Evolutionary conservation across 1,284 basidiomycete genomes (phyloP), one percentile per base, ranked within the genome.

Genomic region (Polyporus tsugae): DNA sequence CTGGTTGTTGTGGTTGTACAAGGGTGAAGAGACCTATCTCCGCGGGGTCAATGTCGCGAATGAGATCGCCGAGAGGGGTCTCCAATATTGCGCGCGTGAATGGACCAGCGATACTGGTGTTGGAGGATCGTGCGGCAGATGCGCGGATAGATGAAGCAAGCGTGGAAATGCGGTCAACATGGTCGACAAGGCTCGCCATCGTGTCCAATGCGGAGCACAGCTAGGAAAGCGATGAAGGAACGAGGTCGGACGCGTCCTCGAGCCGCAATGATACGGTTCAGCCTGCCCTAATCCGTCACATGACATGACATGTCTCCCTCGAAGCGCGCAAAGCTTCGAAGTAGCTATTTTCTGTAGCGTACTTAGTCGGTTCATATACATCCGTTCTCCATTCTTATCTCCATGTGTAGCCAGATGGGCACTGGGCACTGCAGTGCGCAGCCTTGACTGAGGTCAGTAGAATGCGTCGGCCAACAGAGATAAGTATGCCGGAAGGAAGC

Each of bases 21-120:
- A 92, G 82, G 3, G 84, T 87, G 79, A 94, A 93, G 22, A 94
- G 86, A 38, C 92, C 91, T 35, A 92, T 83, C 77, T 94, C 92
- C 13, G 92, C 87, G 10, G 89, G 83, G 72, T 93, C 91, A 69
- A 90, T 83, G 74, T 94, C 92, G 73, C 91, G 90, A 68, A 93
- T 92, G 69, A 93, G 87, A 74, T 93, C 89, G 58, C 89, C 88
- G 11, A 94, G 85, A 61, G 85, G 79, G 0, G 87, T 85, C 38
- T 83, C 73, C 35, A 94, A 86, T 15, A 92, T 84, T 2, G 92
- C 91, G 63, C 79, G 81, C 6, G 89, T 87, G 75, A 88, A 77
- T 74, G 86, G 80, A 3, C 82, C 81, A 2, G 80, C 70, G 3
- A 67, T 65, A 15, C n/a, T 72, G 67, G 11, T 71, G 38, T 22